A percentile compares a stretch with the other conserved stretches of the same genome.
These are phyloP conservation scores for Porodaedalea pini DNA, from an alignment of 1,284 basidiomycete genomes.

Conservation along the genomic window DNA sequence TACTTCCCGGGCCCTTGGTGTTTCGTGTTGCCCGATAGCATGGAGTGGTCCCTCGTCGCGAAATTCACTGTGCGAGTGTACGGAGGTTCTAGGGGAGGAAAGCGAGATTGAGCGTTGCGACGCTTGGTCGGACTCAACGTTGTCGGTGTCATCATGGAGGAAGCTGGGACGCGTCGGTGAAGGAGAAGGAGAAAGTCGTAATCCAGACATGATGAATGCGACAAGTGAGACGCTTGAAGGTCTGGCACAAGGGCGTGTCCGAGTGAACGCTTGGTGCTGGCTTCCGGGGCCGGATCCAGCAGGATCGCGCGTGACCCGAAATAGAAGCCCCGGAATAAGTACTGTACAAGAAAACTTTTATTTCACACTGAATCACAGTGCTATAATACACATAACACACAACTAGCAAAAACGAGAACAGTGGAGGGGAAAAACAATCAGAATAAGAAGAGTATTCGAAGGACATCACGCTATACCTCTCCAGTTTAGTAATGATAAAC, in stretches of 20 bases:
- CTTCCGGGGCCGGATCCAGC: too few species aligned
- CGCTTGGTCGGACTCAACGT: conserved; percentile 70
- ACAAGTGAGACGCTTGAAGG: neutral
- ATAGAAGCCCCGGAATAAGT: too few species aligned
- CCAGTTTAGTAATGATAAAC: conserved; percentile 13
- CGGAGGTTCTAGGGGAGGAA: conserved; percentile 54
- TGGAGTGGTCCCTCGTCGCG: conserved; percentile 29
- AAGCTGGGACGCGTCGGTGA: conserved; percentile 24
- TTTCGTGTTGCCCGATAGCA: neutral
- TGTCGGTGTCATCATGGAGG: conserved; percentile 34
- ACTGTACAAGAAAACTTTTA: too few species aligned
- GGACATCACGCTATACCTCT: too few species aligned
- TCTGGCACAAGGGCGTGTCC: too few species aligned
- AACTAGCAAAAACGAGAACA: too few species aligned
- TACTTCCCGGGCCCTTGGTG: neutral
- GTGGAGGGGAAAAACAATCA: too few species aligned
- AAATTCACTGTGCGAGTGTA: conserved; percentile 32
- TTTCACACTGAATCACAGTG: too few species aligned
- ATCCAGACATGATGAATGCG: conserved; percentile 7
- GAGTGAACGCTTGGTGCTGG: too few species aligned
- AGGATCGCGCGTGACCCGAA: too few species aligned
- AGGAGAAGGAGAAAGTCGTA: conserved; percentile 19
- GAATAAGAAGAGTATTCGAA: too few species aligned
- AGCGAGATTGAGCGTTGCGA: conserved; percentile 74
- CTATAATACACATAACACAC: too few species aligned